Evolutionary conservation across 2,329 filamentous ascomycete genomes (phyloP).

Genomic region (Colletotrichum theobromicola): DNA sequence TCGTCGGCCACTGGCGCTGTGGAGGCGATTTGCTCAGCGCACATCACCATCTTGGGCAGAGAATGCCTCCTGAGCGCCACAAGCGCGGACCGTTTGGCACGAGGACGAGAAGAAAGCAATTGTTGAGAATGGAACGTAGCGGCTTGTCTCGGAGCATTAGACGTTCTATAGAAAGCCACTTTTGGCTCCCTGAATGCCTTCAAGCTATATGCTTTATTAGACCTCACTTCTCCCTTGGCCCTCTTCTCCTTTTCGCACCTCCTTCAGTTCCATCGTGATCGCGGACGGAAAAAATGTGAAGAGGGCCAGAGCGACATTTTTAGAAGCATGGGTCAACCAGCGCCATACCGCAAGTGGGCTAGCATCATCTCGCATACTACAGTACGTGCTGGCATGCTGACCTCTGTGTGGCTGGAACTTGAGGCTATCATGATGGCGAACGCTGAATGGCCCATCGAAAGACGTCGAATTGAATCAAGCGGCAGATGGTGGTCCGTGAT

Average conservation of each 20-base stretch:
- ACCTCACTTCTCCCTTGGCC: not conserved
- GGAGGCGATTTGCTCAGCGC: not conserved
- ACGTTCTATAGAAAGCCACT: not conserved
- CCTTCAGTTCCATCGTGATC: not conserved
- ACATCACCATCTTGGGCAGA: not conserved
- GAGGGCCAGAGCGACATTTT: slow-evolving; percentile 1
- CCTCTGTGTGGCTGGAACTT: slow-evolving; percentile 13
- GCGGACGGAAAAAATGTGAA: not conserved
- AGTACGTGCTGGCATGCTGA: not conserved
- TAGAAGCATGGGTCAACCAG: not conserved
- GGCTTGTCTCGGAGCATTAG: not conserved
- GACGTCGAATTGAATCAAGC: not conserved
- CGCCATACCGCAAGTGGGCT: slow-evolving; percentile 4
- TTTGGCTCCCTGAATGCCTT: not conserved
- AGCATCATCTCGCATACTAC: not conserved
- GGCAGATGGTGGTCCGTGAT: slow-evolving; percentile 17
- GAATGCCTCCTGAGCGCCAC: not conserved
- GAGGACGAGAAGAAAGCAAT: not conserved
- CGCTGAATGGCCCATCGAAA: slow-evolving; percentile 1
- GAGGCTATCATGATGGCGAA: slow-evolving; percentile 5
- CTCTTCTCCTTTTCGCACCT: not conserved
- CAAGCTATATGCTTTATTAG: not conserved
- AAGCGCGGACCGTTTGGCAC: not conserved
- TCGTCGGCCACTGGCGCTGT: not conserved
- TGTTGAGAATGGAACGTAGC: not conserved